phyloP scores from a whole-genome alignment of 768 basidiomycete species.

The Tulasnella sp. region DNA sequence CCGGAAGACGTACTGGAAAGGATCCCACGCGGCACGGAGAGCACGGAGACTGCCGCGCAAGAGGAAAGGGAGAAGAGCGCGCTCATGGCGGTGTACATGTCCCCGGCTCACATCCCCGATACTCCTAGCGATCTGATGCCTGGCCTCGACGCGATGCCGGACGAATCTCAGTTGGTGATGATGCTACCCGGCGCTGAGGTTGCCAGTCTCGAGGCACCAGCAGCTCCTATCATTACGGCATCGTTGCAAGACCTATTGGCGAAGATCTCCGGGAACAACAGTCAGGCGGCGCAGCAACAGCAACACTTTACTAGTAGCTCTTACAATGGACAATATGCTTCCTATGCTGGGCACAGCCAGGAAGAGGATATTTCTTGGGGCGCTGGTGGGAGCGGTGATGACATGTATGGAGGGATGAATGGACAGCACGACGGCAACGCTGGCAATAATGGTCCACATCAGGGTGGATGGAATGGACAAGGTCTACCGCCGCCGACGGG shows the following conservation, averaged over 20 bases:
- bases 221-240: neutral
- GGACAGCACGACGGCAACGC: neutral
- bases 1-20: conserved; percentile 43
- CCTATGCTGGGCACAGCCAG: neutral
- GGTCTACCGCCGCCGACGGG: conserved; percentile 11
- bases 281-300: neutral
- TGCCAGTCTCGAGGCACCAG: conserved; percentile 15
- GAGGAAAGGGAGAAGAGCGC: conserved; percentile 72
- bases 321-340: neutral
- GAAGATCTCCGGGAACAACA: conserved; percentile 11
- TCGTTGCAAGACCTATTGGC: conserved; percentile 13
- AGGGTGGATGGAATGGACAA: conserved; percentile 7
- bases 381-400: neutral
- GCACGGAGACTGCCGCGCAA: conserved; percentile 58
- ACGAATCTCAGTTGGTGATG: conserved; percentile 52
- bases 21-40: conserved; percentile 47
- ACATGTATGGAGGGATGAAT: too few species aligned
- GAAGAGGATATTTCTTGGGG: conserved; percentile 5
- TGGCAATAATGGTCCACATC: conserved; percentile 9
- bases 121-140: conserved; percentile 27
- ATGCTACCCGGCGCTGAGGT: conserved; percentile 66
- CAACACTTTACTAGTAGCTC: neutral
- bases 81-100: conserved; percentile 65
- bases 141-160: conserved; percentile 47
- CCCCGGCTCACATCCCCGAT: conserved; percentile 60